phyloP scores from a whole-genome alignment of 805 yeast genomes.

The Saccharomycopsis schoenii region DNA sequence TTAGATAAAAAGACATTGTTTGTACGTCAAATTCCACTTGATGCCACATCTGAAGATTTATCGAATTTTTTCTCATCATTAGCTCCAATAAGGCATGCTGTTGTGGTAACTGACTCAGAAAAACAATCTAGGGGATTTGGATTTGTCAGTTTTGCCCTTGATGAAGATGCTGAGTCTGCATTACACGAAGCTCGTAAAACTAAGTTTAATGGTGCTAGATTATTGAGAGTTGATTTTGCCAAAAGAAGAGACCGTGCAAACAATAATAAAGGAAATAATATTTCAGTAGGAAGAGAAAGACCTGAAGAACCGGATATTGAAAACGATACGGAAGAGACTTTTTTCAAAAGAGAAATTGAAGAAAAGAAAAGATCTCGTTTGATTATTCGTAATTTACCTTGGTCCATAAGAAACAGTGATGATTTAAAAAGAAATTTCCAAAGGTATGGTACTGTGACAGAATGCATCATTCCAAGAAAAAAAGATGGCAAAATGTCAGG shows the following conservation, averaged over 20 bases:
- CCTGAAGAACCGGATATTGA: conserved; percentile 15
- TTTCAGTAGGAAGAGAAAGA: conserved; percentile 12
- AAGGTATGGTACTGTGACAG: conserved; percentile 77
- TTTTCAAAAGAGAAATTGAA: conserved; percentile 22
- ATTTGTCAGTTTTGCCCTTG: conserved; percentile 78
- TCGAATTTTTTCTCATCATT: conserved; percentile 82
- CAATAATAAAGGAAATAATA: conserved; percentile 16
- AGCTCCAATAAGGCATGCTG: conserved; percentile 93
- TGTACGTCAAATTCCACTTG: conserved; percentile 75
- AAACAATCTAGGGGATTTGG: conserved; percentile 89
- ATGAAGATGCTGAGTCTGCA: conserved; percentile 77
- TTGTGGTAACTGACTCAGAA: conserved; percentile 70
- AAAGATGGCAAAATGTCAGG: conserved; percentile 87
- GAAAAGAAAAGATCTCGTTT: conserved; percentile 79
- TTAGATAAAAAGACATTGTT: conserved; percentile 53
- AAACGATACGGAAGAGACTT: conserved; percentile 11
- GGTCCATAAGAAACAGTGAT: conserved; percentile 81
- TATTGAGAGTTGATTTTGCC: conserved; percentile 76
- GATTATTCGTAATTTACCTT: conserved; percentile 86
- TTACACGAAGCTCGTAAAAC: conserved; percentile 53
- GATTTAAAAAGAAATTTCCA: conserved; percentile 60
- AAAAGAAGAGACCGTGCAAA: conserved; percentile 78
- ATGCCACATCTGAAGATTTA: conserved; percentile 72
- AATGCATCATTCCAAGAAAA: conserved; percentile 82
- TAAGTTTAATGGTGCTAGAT: conserved; percentile 51